These are phyloP conservation scores for Alternaria sp. DNA, from an alignment of 2,329 filamentous ascomycete genomes.

Conservation along the genomic window DNA sequence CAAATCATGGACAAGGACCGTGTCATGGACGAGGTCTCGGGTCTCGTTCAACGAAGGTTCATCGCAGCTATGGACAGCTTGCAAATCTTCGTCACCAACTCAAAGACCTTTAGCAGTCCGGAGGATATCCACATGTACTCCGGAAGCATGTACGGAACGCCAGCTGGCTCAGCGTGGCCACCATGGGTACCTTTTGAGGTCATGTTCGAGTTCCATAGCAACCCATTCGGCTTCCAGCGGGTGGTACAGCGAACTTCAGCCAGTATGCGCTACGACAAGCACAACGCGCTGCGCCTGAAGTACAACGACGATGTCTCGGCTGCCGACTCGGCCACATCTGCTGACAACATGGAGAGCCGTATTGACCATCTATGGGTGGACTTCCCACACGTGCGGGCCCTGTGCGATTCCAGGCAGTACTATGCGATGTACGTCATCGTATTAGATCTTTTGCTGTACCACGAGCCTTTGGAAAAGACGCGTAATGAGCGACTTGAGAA, in stretches of 20 bases:
- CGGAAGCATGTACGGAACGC: constrained; percentile 88
- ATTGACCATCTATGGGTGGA: constrained; percentile 98
- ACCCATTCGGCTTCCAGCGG: constrained; percentile 96
- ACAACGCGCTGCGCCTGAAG: constrained; percentile 94
- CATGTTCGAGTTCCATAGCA: constrained; percentile 94
- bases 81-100: constrained; percentile 96
- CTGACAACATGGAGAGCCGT: constrained; percentile 71
- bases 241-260: constrained; percentile 97
- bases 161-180: constrained; percentile 86
- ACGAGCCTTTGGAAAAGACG: constrained; percentile 96
- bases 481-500: constrained; percentile 93
- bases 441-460: constrained; percentile 93
- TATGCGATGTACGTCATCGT: constrained; percentile 99
- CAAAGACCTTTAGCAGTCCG: constrained; percentile 82
- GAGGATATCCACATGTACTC: constrained; percentile 91
- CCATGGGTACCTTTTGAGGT: constrained; percentile 98
- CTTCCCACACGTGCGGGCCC: constrained; percentile 90
- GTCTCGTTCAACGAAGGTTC: constrained; percentile 92
- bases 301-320: constrained; percentile 92
- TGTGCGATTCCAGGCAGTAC: constrained; percentile 97
- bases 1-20: constrained; percentile 98
- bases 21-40: constrained; percentile 90
- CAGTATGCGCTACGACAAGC: constrained; percentile 94
- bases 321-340: constrained; percentile 57
- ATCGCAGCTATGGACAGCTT: constrained; percentile 95